A percentile compares a stretch with the other conserved stretches of the same genome.
phyloP scores from a whole-genome alignment of 2,329 filamentous ascomycete species.

The Fusarium udum region DNA sequence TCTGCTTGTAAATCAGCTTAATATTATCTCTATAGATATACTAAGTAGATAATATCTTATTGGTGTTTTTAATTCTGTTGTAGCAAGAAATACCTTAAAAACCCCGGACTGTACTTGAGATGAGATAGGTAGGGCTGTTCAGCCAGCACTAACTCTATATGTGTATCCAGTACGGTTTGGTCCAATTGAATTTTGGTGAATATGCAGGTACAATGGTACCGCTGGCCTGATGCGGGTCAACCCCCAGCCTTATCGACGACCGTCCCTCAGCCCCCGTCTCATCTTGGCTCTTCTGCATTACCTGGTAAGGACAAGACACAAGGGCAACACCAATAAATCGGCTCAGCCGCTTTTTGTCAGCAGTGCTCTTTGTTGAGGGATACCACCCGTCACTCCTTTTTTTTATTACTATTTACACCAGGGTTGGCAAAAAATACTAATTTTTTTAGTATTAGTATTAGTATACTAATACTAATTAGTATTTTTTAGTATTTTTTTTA shows the following conservation, averaged over 20 bases:
- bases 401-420: constrained; percentile 17
- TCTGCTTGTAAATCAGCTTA: too few relatives aligned
- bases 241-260: neutral
- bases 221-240: constrained; percentile 2
- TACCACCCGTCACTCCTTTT: constrained; percentile 12
- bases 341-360: constrained; percentile 30
- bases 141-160: constrained; percentile 1
- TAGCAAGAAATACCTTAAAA: too few relatives aligned
- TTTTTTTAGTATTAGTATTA: too few relatives aligned
- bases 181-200: neutral
- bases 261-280: neutral
- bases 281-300: constrained; percentile 29
- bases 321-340: constrained; percentile 29
- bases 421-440: too few relatives aligned
- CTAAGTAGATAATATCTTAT: too few relatives aligned
- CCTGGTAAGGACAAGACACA: constrained; percentile 22
- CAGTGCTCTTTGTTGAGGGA: constrained; percentile 22
- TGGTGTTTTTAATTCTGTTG: too few relatives aligned
- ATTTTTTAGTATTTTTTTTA: too few relatives aligned
- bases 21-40: too few relatives aligned
- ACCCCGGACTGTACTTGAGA: neutral
- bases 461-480: too few relatives aligned
- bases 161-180: constrained; percentile 16
- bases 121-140: constrained; percentile 8
- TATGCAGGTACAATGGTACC: constrained; percentile 17